Evolutionary conservation across 2,329 filamentous ascomycete species (phyloP).

Genomic region (Pseudogymnoascus destructans): DNA sequence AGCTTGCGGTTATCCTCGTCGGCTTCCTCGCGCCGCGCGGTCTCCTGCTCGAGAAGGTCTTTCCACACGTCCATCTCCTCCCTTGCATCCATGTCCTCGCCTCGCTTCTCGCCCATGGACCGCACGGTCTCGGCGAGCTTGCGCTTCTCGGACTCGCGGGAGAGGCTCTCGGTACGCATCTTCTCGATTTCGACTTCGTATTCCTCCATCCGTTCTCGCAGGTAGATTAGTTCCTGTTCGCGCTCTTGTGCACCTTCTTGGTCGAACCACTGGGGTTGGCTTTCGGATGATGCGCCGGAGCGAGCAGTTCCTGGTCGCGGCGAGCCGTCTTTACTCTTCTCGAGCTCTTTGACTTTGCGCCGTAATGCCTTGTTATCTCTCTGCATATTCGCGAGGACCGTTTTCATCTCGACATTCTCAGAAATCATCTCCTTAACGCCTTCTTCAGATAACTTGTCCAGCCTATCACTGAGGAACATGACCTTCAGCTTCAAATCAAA

Average conservation of each 20-base stretch:
- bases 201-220: constrained; percentile 75
- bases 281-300: constrained; percentile 40
- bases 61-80: constrained; percentile 81
- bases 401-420: constrained; percentile 92
- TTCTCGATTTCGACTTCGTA: constrained; percentile 75
- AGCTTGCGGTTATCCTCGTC: constrained; percentile 80
- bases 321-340: constrained; percentile 57
- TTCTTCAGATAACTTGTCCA: constrained; percentile 89
- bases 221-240: constrained; percentile 74
- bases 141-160: constrained; percentile 73
- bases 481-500: constrained; percentile 96
- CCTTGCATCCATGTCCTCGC: constrained; percentile 36
- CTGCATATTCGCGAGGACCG: constrained; percentile 73
- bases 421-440: constrained; percentile 96
- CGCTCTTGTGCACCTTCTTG: constrained; percentile 50
- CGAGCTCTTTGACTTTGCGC: constrained; percentile 70
- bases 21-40: constrained; percentile 71
- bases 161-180: constrained; percentile 62
- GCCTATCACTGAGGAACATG: constrained; percentile 85
- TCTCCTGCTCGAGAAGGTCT: constrained; percentile 86
- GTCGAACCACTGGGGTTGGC: constrained; percentile 44
- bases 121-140: constrained; percentile 73
- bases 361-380: constrained; percentile 80
- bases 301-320: constrained; percentile 45
- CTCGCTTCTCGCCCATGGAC: constrained; percentile 41